A percentile compares a stretch with the other conserved stretches of the same genome.
Evolutionary conservation across 805 yeast species (phyloP).

Genomic region (Lachancea kluyveri): DNA sequence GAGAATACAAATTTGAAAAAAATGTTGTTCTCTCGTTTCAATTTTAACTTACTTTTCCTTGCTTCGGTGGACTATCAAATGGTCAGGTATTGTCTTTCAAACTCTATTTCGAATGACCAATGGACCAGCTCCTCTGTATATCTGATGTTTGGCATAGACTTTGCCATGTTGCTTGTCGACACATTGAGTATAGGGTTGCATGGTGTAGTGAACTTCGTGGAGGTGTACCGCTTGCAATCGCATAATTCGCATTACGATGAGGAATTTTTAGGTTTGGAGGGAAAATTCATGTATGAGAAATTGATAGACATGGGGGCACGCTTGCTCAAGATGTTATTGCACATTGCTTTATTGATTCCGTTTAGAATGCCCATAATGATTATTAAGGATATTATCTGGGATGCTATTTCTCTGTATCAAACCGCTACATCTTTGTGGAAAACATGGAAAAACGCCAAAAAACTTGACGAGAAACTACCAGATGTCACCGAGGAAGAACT

Average conservation of each 20-base stretch:
- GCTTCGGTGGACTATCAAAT: conserved; percentile 45
- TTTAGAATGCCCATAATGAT: conserved; percentile 40
- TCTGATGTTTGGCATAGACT: conserved; percentile 70
- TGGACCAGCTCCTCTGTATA: conserved; percentile 44
- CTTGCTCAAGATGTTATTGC: conserved; percentile 39
- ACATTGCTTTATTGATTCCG: conserved; percentile 42
- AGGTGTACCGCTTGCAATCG: conserved; percentile 33
- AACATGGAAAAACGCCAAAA: conserved; percentile 42
- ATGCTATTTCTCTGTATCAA: conserved; percentile 28
- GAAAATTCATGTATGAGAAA: conserved; percentile 54
- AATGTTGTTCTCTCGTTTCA: conserved; percentile 33
- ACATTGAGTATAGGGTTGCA: conserved; percentile 30
- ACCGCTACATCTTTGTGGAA: conserved; percentile 35
- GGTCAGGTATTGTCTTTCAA: conserved; percentile 49
- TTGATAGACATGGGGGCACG: conserved; percentile 49
- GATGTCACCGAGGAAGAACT: conserved; percentile 63
- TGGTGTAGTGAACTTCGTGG: conserved; percentile 41
- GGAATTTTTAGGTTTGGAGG: conserved; percentile 51
- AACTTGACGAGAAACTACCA: conserved; percentile 55
- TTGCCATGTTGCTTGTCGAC: conserved; percentile 56
- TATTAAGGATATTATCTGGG: conserved; percentile 43
- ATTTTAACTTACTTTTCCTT: conserved; percentile 40
- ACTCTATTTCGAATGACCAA: conserved; percentile 29
- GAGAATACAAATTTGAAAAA: conserved; percentile 29
- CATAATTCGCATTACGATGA: conserved; percentile 37